Conservation (phyloP, 2,329 filamentous ascomycete genomes). For the Cladosporium phlei region DNA sequence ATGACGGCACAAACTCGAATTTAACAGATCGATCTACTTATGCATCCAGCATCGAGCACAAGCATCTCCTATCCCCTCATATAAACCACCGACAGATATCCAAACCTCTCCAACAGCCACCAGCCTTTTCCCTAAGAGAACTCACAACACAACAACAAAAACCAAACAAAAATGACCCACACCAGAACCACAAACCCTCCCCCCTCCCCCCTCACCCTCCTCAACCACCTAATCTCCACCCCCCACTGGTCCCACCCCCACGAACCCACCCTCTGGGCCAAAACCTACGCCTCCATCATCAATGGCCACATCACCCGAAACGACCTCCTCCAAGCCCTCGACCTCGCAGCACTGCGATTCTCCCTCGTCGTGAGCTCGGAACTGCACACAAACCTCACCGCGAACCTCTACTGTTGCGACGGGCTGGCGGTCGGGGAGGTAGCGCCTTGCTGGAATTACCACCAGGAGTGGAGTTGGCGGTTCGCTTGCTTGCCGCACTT, state of each 20-base stretch:
- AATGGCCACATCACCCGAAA: not conserved
- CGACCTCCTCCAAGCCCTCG: not conserved
- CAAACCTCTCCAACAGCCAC: no score
- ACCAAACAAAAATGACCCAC: no score
- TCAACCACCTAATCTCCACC: not conserved
- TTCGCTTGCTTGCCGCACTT: not conserved
- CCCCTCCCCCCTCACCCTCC: not conserved
- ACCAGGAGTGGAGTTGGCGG: not conserved
- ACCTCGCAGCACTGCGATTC: not conserved
- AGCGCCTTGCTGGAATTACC: not conserved
- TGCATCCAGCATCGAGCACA: no score
- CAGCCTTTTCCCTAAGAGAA: no score
- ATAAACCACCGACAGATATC: no score
- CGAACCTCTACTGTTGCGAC: not conserved
- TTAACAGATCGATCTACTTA: no score
- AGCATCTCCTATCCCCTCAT: no score
- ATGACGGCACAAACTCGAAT: no score
- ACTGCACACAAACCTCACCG: not conserved
- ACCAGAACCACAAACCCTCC: no score
- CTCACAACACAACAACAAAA: no score
- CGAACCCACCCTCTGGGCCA: not conserved
- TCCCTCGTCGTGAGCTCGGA: not conserved
- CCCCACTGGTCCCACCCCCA: not conserved
- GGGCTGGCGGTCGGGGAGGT: not conserved
- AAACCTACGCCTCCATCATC: not conserved